Percentiles rank a stretch among this genome's conserved stretches.
Conservation (phyloP, 106 monocot species). For the Vanilla planifolia region DNA sequence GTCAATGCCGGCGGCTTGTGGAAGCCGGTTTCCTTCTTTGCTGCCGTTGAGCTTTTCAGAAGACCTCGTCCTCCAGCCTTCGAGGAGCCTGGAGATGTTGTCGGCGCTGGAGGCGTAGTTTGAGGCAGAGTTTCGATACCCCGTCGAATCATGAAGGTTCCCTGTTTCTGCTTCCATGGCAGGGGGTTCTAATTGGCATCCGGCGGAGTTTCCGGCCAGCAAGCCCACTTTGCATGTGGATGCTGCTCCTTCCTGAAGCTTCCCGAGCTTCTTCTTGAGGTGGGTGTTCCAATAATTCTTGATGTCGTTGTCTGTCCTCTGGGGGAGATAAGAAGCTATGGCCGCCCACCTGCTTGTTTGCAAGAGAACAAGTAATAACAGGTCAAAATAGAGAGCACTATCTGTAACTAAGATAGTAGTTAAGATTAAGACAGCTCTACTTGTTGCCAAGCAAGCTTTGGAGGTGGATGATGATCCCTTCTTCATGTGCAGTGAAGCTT, state of each 20-base stretch:
- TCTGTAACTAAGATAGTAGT: no score
- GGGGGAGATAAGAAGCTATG: conserved; percentile 46
- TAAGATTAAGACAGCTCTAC: conserved; percentile 10
- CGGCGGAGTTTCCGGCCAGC: not conserved
- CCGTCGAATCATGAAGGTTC: not conserved
- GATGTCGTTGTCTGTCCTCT: conserved; percentile 53
- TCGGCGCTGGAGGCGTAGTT: conserved; percentile 47
- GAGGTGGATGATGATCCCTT: conserved; percentile 30
- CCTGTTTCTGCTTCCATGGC: not conserved
- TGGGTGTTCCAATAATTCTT: conserved; percentile 61
- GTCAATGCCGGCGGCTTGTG: not conserved
- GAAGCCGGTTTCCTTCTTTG: not conserved
- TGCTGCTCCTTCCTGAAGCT: conserved; percentile 9
- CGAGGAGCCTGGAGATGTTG: conserved; percentile 50
- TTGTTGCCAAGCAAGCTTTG: conserved; percentile 34
- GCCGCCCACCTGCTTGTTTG: conserved; percentile 48
- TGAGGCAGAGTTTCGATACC: conserved; percentile 2
- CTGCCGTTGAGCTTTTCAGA: not conserved
- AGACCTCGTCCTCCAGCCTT: conserved; percentile 34
- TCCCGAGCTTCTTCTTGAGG: conserved; percentile 49
- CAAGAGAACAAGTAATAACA: no score
- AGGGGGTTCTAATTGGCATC: not conserved
- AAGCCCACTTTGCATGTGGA: not conserved
- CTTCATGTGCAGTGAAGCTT: conserved; percentile 36
- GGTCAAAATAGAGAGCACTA: no score